Evolutionary conservation across 352 stramenopile species (phyloP), one percentile per base, ranked within the genome.

Genomic region (Phytophthora tentaculata): DNA sequence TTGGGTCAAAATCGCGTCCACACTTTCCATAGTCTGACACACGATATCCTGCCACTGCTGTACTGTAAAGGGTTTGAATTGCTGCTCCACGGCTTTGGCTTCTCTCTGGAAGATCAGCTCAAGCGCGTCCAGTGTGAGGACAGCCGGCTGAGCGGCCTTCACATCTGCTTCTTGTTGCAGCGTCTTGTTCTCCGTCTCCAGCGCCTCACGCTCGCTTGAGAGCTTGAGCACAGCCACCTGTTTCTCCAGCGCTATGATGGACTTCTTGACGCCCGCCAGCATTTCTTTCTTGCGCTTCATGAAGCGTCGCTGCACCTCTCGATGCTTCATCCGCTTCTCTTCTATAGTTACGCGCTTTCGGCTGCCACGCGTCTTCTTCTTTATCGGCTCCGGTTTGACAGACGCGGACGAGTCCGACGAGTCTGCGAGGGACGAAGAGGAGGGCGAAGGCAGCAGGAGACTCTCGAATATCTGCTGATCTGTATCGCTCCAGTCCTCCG

Each of bases 241-340:
- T 28, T 60, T 58, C 61, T 85, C 77, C 20, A 85, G 44, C 23
- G 51, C 66, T 9, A 56, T 52, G 35, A 76, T 76, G 1, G 65
- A 70, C 50, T 68, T 55, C 69, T 85, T 85, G 22, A 79, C 70
- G 13, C 66, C 61, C 23, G 56, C 62, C 12, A 80, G 62, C 32
- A 71, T 69, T 55, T 75, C 72, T 58, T 85, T 85, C 61, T 85
- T 85, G 54, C 77, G 77, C 57, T 80, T 64, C 74, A 85, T 85
- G 53, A 85, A 85, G 41, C 74, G 71, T 16, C 77, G 71, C 64
- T 85, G 77, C 47, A 83, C 77, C 51, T 85, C 77, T 20, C 77
- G 77, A 53, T 85, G 77, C 29, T 85, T 83, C 67, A 80, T 76
- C 39, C 72, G 75, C 61, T 78, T 78, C 58, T 80, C 74, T 37